Percentiles rank a stretch among this genome's conserved stretches.
Evolutionary conservation across 768 basidiomycete genomes (phyloP).

Genomic region (Rossbeevera mucosa): DNA sequence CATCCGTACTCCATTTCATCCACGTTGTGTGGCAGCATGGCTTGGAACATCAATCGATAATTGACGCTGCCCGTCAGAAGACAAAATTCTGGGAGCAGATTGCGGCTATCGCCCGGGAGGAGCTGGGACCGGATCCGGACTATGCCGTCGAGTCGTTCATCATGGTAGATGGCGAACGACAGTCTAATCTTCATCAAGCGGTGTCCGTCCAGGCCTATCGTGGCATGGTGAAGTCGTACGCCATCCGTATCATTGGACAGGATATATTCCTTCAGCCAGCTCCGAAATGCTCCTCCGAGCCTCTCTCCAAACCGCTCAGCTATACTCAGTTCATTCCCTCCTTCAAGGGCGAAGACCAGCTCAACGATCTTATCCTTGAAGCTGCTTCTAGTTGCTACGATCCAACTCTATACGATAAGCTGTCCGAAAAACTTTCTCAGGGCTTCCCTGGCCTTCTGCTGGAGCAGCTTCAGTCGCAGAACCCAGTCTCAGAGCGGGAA

Average conservation of each 20-base stretch:
- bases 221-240: conserved; percentile 66
- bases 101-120: conserved; percentile 55
- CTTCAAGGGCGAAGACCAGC: conserved; percentile 58
- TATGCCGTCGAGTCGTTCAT: conserved; percentile 51
- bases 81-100: conserved; percentile 68
- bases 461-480: conserved; percentile 58
- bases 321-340: conserved; percentile 51
- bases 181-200: conserved; percentile 57
- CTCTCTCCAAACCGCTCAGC: conserved; percentile 51
- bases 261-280: conserved; percentile 65
- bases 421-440: conserved; percentile 45
- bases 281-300: conserved; percentile 33
- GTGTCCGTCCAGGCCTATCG: conserved; percentile 65
- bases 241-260: conserved; percentile 66
- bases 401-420: conserved; percentile 62
- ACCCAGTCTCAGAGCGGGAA: conserved; percentile 62
- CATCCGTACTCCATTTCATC: conserved; percentile 71
- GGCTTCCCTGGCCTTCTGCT: conserved; percentile 59
- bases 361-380: conserved; percentile 63
- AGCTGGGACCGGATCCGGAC: conserved; percentile 72
- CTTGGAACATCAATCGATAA: conserved; percentile 59
- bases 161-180: conserved; percentile 30
- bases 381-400: conserved; percentile 69
- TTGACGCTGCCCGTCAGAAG: conserved; percentile 55
- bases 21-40: conserved; percentile 78